Base-by-base conservation (phyloP, 345 rosid species). In the Bruguiera parviflora region DNA sequence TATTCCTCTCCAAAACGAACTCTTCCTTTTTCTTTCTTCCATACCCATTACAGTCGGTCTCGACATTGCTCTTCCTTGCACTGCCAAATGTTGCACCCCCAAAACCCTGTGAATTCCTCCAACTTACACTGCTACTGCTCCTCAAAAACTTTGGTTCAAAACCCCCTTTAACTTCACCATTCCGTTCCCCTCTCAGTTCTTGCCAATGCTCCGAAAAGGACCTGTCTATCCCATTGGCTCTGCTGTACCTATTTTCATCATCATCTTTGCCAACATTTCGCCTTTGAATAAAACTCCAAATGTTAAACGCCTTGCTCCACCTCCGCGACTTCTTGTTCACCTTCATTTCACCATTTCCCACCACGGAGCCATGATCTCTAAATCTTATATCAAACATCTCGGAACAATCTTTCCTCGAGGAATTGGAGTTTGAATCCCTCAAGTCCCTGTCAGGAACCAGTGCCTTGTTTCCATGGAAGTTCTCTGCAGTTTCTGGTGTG, bases 71-170 rank as follows among this genome's bases (percentile, higher is more conserved):
- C 82, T 86, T 84, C 78, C 88, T 84, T 76, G 62, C 80, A 75
- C 78, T 75, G 46, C 61, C 80, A 53, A 84, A 78, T 0, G 31
- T 56, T 56, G 87, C 60, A 20, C 85, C 90, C n/a, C 77, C 75
- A 74, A 71, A 75, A 20, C 75, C 72, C 5, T 65, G 53, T 0
- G 97, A 83, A 71, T 85, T 90, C 82, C 99, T 87, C 90, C 92
- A 95, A 75, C 99, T 95, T 63, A 90, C 90, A 69, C 98, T 96
- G 86, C 97, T 96, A 70, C 86, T 95, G 76, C 99, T 96, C 76
- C 99, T 85, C 69, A 82, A 52, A 56, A 90, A 60, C 88, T 83
- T 92, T 0, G 97, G 89, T 69, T 87, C 84, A 66, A 88, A 88
- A 39, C 85, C 95, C 37, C 75, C 84, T 66, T 84, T 80, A 0